phyloP scores from a whole-genome alignment of 106 monocot genomes.

The Iris macrosiphon region DNA sequence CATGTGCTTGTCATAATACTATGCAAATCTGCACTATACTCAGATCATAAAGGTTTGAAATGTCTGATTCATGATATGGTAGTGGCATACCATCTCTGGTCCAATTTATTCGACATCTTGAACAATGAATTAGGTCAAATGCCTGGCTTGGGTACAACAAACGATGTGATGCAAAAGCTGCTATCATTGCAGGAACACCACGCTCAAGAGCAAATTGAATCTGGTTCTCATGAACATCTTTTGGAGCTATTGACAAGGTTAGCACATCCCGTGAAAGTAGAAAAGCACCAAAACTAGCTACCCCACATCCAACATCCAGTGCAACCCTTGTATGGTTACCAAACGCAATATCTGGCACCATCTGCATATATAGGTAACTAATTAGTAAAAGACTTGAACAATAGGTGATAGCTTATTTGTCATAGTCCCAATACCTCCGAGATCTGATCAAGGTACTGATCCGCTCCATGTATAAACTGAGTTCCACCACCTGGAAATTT shows the following conservation, averaged over 20 bases:
- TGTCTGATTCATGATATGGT: background rate
- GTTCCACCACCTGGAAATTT: slow-evolving; percentile 94
- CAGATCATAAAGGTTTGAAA: background rate
- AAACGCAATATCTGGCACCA: slow-evolving; percentile 86
- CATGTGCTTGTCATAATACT: no score
- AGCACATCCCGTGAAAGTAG: slow-evolving; percentile 68
- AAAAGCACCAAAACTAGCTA: slow-evolving; percentile 94
- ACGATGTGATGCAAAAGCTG: slow-evolving; percentile 82
- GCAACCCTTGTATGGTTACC: slow-evolving; percentile 62
- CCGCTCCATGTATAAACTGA: slow-evolving; percentile 88
- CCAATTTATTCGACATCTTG: slow-evolving; percentile 92
- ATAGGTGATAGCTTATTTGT: background rate
- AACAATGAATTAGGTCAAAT: slow-evolving; percentile 92
- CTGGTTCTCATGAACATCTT: slow-evolving; percentile 92
- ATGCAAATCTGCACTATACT: no score
- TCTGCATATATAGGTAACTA: slow-evolving; percentile 30
- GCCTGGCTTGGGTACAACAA: slow-evolving; percentile 79
- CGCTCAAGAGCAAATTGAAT: slow-evolving; percentile 98
- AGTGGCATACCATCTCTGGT: slow-evolving; percentile 63
- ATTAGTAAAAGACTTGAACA: background rate
- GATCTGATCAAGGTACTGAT: slow-evolving; percentile 76
- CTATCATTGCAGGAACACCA: slow-evolving; percentile 90
- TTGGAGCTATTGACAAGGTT: slow-evolving; percentile 87
- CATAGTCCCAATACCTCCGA: slow-evolving; percentile 36
- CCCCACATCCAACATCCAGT: slow-evolving; percentile 88